Evolutionary conservation across 805 yeast species (phyloP), one percentile per base, ranked within the genome.

Genomic region (Wickerhamomyces chambardii): DNA sequence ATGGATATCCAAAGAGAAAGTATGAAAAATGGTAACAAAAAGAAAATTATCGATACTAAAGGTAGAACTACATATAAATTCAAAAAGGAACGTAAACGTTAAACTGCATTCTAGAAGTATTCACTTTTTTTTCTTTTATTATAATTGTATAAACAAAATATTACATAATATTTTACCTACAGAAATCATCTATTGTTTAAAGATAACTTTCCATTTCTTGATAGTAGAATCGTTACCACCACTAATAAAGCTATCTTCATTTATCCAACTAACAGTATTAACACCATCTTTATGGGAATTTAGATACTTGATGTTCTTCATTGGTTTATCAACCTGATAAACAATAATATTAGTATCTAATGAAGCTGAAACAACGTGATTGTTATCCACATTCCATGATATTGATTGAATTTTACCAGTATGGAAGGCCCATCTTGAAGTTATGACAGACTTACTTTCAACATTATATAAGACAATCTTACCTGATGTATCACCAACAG

Each of bases 351-450:
- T 78, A 6, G 95, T 79, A 54, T 92, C 99, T 38, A 86, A 63
- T 1, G 96, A 84, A 1, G 82, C 92, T 39, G 90, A 77, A 16
- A 78, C 84, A 30, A 84, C 69, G 45, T 71, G 77, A 45, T 79
- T 75, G 37, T 84, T 79, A 46, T 82, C 87, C 9, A 63, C 63
- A 31, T 78, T 72, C 98, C 97, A 92, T 17, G 75, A 58, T 32
- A 92, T 83, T 22, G 78, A 71, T 39, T 75, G 76, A 42, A 92
- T 81, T 36, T 73, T 77, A 37, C 95, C 80, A 2, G 89, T 84
- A 55, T 92, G 97, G 76, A 85, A 90, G 0, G 95, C 80, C 99
- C 99, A 92, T 53, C 97, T 74, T 0, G 94, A 75, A 3, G 97
- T 86, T 27, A 78, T 69, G 7, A 84, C 61, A 3, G 69, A 45